Conservation (phyloP, 2,329 filamentous ascomycete species). For the Cryphonectria radicalis region DNA sequence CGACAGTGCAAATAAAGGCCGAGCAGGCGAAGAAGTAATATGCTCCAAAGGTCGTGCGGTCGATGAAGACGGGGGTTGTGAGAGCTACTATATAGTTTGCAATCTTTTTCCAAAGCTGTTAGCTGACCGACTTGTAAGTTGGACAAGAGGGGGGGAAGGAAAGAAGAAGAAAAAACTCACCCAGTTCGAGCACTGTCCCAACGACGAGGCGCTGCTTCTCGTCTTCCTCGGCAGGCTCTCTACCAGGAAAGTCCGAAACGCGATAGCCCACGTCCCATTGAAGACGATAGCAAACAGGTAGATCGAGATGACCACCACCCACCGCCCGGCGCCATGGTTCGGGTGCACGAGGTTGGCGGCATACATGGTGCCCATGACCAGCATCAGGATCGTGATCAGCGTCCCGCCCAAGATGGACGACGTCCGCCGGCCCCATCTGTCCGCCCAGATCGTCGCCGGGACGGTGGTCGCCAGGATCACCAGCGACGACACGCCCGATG, state of each 20-base stretch:
- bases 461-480: constrained; percentile 59
- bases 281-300: constrained; percentile 54
- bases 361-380: constrained; percentile 58
- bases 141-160: no score
- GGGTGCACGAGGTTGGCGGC: constrained; percentile 46
- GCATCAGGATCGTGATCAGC: constrained; percentile 54
- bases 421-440: constrained; percentile 59
- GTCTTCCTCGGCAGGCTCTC: constrained; percentile 62
- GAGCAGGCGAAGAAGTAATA: constrained; percentile 52
- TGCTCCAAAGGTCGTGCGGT: constrained; percentile 45
- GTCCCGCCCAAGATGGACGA: constrained; percentile 58
- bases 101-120: constrained; percentile 34
- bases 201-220: constrained; percentile 56
- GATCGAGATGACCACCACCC: constrained; percentile 56
- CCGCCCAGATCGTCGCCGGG: constrained; percentile 57
- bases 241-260: constrained; percentile 56
- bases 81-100: constrained; percentile 52
- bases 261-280: constrained; percentile 56
- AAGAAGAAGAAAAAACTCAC: constrained; percentile 32
- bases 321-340: constrained; percentile 45
- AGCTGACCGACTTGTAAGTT: background rate
- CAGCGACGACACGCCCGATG: constrained; percentile 62
- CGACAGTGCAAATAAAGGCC: constrained; percentile 42
- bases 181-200: constrained; percentile 60
- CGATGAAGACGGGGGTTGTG: constrained; percentile 46